Evolutionary conservation across 2,329 filamentous ascomycete genomes (phyloP), one percentile per base, ranked within the genome.

Genomic region (Penicillium sp.): DNA sequence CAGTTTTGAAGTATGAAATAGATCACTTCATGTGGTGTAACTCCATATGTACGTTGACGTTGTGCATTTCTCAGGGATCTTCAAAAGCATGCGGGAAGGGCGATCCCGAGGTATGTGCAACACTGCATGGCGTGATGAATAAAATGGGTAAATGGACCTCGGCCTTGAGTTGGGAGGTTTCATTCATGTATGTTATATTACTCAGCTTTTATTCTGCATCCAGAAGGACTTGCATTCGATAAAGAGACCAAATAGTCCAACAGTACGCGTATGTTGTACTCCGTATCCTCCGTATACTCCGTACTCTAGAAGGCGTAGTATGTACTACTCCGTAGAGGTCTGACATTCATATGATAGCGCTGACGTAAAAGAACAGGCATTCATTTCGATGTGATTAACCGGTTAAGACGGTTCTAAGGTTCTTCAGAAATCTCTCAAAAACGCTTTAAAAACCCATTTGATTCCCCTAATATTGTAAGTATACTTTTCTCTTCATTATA

Each of bases 341-440:
- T 29, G 27, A 33, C 38, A 21, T 62, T 57, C 52, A 52, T 55
- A 60, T 62, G 59, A 62, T 60, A 36, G 46, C 54, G 58, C 60
- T 59, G 64, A 66, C 61, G 64, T 65, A 66, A 63, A 61, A 56
- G 23, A 27, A 29, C 19, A 27, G n/a, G n/a, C 57, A 29, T 48
- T 58, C 36, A 47, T 15, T 36, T 45, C 9, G 33, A 31, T 34
- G 39, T 52, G 50, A 36, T 27, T 9, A 36, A 34, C 50, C 50
- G 23, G 29, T 21, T 36, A 45, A 27, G 43, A 34, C n/a, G 27
- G 21, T 5, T 36, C 29, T 34, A n/a, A 4, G 21, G 16, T 34
- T 36, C 29, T 34, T 46, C 13, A 15, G 2, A 34, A 36, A 36
- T 47, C 19, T 34, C 19, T n/a, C 21, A 33, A 46, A 46, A 33